Conservation (phyloP, 2,329 filamentous ascomycete genomes). For the Diplodia sapinea region DNA sequence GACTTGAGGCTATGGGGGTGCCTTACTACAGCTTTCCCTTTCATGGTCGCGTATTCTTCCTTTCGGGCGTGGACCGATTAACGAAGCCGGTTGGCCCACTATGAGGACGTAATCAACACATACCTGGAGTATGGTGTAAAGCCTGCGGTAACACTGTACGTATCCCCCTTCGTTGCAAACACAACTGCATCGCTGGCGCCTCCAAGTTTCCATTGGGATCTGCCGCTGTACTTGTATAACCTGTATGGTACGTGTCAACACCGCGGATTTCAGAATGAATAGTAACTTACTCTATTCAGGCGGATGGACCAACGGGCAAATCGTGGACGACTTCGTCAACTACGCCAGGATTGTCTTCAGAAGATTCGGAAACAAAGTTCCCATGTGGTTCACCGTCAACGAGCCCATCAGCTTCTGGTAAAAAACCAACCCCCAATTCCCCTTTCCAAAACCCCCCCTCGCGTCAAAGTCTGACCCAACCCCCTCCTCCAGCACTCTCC, state of each 20-base stretch:
- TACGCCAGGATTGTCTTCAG: slow-evolving; percentile 50
- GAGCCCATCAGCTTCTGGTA: slow-evolving; percentile 47
- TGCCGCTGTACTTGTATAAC: slow-evolving; percentile 45
- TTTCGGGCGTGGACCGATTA: slow-evolving; percentile 54
- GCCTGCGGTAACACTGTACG: slow-evolving; percentile 53
- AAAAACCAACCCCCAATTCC: not conserved
- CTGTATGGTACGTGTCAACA: slow-evolving; percentile 40
- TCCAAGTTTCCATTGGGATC: slow-evolving; percentile 18
- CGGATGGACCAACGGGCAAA: slow-evolving; percentile 43
- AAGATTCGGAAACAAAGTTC: slow-evolving; percentile 48
- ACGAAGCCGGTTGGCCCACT: slow-evolving; percentile 55
- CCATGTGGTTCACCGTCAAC: slow-evolving; percentile 52
- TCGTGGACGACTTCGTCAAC: slow-evolving; percentile 47
- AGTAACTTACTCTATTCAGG: slow-evolving; percentile 30
- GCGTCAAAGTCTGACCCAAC: not conserved
- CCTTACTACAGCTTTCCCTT: slow-evolving; percentile 51
- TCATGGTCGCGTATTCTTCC: slow-evolving; percentile 58
- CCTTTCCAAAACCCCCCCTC: not conserved
- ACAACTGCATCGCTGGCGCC: not conserved
- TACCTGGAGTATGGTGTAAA: slow-evolving; percentile 52
- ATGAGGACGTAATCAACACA: slow-evolving; percentile 56
- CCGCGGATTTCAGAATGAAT: fast-evolving
- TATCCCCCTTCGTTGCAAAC: not conserved
- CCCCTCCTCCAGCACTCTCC: not conserved
- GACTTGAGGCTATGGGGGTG: slow-evolving; percentile 44